Conservation (phyloP, 2,329 filamentous ascomycete species). For the Epicoccum nigrum region DNA sequence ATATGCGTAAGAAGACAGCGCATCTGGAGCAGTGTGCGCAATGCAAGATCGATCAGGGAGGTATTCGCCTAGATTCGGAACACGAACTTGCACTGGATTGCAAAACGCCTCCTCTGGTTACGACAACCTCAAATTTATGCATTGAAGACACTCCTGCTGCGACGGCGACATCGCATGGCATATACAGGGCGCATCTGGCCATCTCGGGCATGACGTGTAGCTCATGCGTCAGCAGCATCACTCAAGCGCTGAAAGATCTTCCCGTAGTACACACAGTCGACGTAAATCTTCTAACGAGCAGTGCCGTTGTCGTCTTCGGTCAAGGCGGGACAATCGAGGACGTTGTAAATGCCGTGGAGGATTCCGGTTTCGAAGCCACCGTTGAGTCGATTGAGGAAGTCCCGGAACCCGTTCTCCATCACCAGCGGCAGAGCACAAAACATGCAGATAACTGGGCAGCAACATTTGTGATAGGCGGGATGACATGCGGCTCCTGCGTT, state of each 20-base stretch:
- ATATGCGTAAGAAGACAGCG: conserved; percentile 39
- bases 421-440: conserved; percentile 1
- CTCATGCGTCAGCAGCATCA: conserved; percentile 61
- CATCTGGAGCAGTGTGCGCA: conserved; percentile 46
- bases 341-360: conserved; percentile 60
- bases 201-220: conserved; percentile 67
- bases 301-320: conserved; percentile 57
- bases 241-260: conserved; percentile 55
- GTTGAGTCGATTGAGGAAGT: conserved; percentile 43
- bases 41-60: conserved; percentile 40
- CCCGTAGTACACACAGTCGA: conserved; percentile 55
- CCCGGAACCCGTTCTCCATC: not conserved
- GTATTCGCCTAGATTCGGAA: conserved; percentile 22
- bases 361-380: conserved; percentile 51
- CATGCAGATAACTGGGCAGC: conserved; percentile 44
- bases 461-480: conserved; percentile 60
- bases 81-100: conserved; percentile 10
- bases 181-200: conserved; percentile 52
- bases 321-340: conserved; percentile 51
- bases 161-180: not conserved
- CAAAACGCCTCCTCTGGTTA: conserved; percentile 25
- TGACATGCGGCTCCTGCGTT: conserved; percentile 65
- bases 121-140: conserved; percentile 18
- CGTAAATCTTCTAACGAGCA: conserved; percentile 60
- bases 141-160: conserved; percentile 25